Percentiles rank a stretch among this genome's conserved stretches.
Conservation (phyloP, 2,329 filamentous ascomycete species). For the Claviceps paspali region DNA sequence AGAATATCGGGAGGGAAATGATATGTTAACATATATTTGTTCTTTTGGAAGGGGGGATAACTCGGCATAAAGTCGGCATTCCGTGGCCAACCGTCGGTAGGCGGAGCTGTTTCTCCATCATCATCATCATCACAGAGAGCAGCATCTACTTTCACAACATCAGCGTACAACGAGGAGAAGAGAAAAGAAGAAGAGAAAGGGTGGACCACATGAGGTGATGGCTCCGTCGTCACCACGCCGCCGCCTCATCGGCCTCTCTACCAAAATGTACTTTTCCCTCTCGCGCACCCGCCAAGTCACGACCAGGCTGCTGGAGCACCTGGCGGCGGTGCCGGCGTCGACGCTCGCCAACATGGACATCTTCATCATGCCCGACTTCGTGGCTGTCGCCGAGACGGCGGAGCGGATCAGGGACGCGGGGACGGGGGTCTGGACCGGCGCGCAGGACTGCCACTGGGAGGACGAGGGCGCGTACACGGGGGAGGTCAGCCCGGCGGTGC, state of each 20-base stretch:
- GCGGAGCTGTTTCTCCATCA: too few relatives aligned
- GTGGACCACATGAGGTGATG: neutral
- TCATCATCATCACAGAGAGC: too few relatives aligned
- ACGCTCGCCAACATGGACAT: constrained; percentile 43
- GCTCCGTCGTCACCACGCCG: constrained; percentile 9
- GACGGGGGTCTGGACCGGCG: constrained; percentile 42
- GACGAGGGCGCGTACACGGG: constrained; percentile 62
- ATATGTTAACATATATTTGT: too few relatives aligned
- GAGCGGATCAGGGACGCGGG: constrained; percentile 27
- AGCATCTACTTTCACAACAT: too few relatives aligned
- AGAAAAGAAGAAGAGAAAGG: neutral
- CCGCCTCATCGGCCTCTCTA: constrained; percentile 56
- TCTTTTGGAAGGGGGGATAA: too few relatives aligned
- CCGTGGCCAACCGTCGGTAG: too few relatives aligned
- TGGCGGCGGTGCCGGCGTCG: constrained; percentile 25
- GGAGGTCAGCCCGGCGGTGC: constrained; percentile 54
- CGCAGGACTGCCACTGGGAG: constrained; percentile 61
- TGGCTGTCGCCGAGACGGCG: constrained; percentile 44
- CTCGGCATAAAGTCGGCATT: too few relatives aligned
- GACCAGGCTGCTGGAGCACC: constrained; percentile 28
- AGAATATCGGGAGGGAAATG: too few relatives aligned
- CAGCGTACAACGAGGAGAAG: neutral
- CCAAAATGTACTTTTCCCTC: constrained; percentile 70
- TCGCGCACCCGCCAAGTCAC: constrained; percentile 44
- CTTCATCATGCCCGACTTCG: constrained; percentile 65